Conservation (phyloP, 2,329 filamentous ascomycete genomes). For the Cercospora sp. region DNA sequence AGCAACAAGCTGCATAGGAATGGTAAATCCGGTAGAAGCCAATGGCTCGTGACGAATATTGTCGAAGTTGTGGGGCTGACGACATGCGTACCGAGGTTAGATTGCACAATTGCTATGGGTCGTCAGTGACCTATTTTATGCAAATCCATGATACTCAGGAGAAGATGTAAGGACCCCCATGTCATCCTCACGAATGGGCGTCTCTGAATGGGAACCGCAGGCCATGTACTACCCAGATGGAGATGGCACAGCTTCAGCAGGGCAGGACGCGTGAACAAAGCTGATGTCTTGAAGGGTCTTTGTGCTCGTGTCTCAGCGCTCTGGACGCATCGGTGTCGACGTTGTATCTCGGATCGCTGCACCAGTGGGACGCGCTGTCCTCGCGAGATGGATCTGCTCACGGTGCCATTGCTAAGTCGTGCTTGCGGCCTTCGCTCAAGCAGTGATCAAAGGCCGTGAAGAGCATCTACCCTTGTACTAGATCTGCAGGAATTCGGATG, state of each 20-base stretch:
- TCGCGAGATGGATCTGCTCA: background rate
- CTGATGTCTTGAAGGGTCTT: background rate
- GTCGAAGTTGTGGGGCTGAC: background rate
- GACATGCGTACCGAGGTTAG: background rate
- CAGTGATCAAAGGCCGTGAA: background rate
- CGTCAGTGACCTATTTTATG: background rate
- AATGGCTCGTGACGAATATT: background rate
- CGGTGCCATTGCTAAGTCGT: background rate
- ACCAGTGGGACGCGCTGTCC: background rate
- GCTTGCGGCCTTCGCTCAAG: background rate
- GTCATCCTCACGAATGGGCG: background rate
- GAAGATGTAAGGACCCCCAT: background rate
- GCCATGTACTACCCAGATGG: background rate
- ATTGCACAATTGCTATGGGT: background rate
- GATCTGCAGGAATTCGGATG: background rate
- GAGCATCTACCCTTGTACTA: background rate
- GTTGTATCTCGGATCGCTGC: background rate
- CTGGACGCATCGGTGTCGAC: background rate
- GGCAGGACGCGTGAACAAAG: background rate
- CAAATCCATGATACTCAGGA: background rate
- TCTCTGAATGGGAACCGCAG: background rate
- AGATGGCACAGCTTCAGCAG: background rate
- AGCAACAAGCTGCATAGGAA: background rate
- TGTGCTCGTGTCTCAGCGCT: background rate
- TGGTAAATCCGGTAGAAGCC: conserved; percentile 2